Percentiles rank a stretch among this genome's conserved stretches.
These are phyloP conservation scores for Podospora comata DNA, from an alignment of 495 filamentous ascomycete genomes.

Conservation along the genomic window DNA sequence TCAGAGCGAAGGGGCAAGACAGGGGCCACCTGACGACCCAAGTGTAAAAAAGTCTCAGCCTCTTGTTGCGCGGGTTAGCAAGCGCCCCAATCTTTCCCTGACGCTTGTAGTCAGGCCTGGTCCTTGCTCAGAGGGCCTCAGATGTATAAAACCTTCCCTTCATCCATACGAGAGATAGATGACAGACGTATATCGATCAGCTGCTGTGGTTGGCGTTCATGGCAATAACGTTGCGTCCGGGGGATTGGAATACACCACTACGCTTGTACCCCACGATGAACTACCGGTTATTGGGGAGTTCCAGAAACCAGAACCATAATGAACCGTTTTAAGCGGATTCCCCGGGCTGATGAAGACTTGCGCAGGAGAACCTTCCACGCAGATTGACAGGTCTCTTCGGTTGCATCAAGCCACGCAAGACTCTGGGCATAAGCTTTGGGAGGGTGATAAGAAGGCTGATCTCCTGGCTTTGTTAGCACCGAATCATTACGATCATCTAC, in stretches of 20 bases:
- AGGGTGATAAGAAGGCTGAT: neutral
- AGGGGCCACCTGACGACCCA: neutral
- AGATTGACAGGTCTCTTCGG: neutral
- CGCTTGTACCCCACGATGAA: neutral
- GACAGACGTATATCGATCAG: constrained; percentile 1
- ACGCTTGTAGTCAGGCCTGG: neutral
- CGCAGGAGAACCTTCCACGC: neutral
- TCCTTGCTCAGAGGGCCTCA: neutral
- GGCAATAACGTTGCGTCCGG: constrained; percentile 1
- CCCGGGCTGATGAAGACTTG: neutral
- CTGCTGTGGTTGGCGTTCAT: neutral
- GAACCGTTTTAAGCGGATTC: constrained; percentile 3
- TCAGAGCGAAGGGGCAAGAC: neutral
- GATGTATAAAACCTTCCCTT: neutral
- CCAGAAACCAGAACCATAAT: neutral
- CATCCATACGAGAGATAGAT: constrained; percentile 1
- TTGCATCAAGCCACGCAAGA: neutral
- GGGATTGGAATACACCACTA: constrained; percentile 1
- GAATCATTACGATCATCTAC: neutral
- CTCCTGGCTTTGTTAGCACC: neutral
- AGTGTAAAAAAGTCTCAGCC: neutral
- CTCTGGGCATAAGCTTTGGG: neutral
- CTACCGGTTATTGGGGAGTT: neutral
- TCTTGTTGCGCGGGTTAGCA: neutral
- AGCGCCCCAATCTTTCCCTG: neutral